Conservation (phyloP, 257 asterid species). For the Nicotiana otophora region DNA sequence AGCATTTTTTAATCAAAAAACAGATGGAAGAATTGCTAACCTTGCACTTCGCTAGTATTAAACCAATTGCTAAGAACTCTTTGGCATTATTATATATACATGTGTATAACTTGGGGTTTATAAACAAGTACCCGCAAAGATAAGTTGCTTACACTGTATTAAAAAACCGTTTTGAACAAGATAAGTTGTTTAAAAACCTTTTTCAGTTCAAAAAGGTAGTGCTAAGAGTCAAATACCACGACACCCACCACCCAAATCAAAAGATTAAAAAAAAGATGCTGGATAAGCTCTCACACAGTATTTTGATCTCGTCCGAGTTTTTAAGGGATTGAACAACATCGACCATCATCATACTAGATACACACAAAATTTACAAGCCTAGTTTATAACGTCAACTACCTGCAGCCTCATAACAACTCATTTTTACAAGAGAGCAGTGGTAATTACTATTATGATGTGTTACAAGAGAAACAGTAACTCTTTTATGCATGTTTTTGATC, state of each 20-base stretch:
- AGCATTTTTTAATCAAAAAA: neutral
- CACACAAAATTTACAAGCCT: neutral
- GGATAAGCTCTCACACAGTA: neutral
- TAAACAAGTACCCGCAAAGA: neutral
- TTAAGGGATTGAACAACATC: neutral
- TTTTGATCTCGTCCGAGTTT: neutral
- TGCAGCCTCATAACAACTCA: neutral
- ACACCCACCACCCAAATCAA: too few relatives aligned
- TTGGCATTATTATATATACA: neutral
- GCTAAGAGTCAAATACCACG: neutral
- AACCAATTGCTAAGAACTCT: neutral
- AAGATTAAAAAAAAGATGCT: neutral
- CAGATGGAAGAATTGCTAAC: neutral
- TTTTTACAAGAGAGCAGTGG: neutral
- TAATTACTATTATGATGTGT: neutral
- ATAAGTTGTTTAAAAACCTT: neutral
- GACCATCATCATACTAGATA: neutral
- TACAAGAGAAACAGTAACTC: neutral
- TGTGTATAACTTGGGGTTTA: neutral
- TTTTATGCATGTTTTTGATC: neutral
- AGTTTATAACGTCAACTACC: neutral
- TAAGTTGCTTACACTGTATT: neutral
- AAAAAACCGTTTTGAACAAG: neutral
- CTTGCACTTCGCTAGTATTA: neutral
- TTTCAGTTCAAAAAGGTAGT: neutral